Base-by-base conservation (phyloP, 257 asterid species). In the Datura wrightii region DNA sequence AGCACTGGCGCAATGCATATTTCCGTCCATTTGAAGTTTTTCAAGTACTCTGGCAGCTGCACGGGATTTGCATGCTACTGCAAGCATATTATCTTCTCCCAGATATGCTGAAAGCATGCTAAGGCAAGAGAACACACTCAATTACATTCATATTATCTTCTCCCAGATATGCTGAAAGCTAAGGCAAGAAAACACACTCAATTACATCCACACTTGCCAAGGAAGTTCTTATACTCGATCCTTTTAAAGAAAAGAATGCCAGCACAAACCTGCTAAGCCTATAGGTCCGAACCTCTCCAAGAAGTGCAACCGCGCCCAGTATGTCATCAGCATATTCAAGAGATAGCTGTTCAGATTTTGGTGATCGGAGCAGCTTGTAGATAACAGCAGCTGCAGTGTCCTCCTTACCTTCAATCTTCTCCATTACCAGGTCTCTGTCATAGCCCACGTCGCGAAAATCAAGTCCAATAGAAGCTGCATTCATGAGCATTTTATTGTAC, bases 41-140 rank as follows among this genome's bases (percentile, higher is more conserved):
- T 89, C 91, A 18, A 92, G 81, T 80, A 82, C 39, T 71, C 79
- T 62, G 52, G 91, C 92, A 80, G 87, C 90, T 36, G 82, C 87
- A 53, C 79, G 65, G 67, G 86, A 86, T 83, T 88, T 88, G 91
- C 97, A 94, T 36, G 89, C 98, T 39, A 91, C 70, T 11, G 95
- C 94, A 41, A 91, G 90, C 97, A 94, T 92, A 84, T 88, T 91
- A 83, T 91, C 90, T 82, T 91, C 91, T 42, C 95, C 98, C 7
- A 94, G 90, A 86, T 89, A 93, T 60, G 74, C 81, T 34, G 97
- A 90, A 44, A 94, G 78, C 83, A 90, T 82, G 86, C 98, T 93
- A 84, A 56, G 82, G 72, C 83, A 69, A 67, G 31, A 76, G 44
- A 71, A 50, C 62, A 54, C 84, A 31, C 60, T 42, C 15, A 44